Evolutionary conservation across 2,329 filamentous ascomycete genomes (phyloP).

Genomic region (Fulvia fulva): DNA sequence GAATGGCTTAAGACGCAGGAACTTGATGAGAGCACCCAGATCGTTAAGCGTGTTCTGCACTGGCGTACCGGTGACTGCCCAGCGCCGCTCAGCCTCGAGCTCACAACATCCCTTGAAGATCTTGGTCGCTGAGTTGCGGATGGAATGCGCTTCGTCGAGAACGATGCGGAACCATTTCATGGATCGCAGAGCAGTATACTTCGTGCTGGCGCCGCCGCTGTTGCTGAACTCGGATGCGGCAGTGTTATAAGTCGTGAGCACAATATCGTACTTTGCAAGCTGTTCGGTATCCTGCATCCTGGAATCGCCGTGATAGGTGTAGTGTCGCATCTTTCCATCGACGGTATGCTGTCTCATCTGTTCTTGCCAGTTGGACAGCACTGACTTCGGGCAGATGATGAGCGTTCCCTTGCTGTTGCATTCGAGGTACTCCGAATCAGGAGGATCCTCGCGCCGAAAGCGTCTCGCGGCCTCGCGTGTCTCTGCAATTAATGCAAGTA

Average conservation of each 20-base stretch:
- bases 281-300: constrained; percentile 65
- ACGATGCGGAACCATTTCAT: constrained; percentile 93
- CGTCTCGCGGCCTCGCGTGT: constrained; percentile 59
- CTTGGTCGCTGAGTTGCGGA: constrained; percentile 76
- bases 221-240: constrained; percentile 64
- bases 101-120: constrained; percentile 82
- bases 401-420: constrained; percentile 76
- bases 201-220: constrained; percentile 33
- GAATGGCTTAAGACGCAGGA: constrained; percentile 80
- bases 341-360: constrained; percentile 81
- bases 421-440: constrained; percentile 42
- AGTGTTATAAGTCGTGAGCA: constrained; percentile 91
- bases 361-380: constrained; percentile 89
- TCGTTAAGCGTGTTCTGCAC: constrained; percentile 93
- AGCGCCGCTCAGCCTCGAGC: constrained; percentile 74
- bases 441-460: constrained; percentile 57
- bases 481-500: constrained; percentile 70
- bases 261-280: constrained; percentile 71
- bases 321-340: constrained; percentile 61
- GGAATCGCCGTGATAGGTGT: constrained; percentile 81
- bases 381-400: constrained; percentile 83
- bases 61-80: constrained; percentile 96
- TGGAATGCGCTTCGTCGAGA: constrained; percentile 90
- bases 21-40: constrained; percentile 78
- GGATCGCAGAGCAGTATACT: constrained; percentile 62